These are phyloP conservation scores for Ananas comosus DNA, from an alignment of 176 grass and related monocot species.

Conservation along the genomic window DNA sequence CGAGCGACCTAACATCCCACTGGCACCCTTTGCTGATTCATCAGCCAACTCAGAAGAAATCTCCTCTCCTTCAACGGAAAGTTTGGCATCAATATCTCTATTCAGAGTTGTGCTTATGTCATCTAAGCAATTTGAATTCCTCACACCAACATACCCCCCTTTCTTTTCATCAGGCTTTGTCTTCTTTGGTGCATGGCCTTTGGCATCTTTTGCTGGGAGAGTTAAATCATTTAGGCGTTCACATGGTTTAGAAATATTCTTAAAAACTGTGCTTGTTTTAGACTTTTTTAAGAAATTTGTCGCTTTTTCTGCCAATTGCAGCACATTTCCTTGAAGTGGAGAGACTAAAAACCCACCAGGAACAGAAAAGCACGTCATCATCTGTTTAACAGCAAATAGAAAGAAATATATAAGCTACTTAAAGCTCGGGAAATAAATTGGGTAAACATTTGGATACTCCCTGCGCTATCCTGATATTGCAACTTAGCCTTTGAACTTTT, in stretches of 20 bases:
- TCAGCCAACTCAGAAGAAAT: conserved; percentile 8
- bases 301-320: conserved; percentile 32
- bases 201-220: conserved; percentile 18
- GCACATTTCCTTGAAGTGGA: conserved; percentile 36
- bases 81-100: conserved; percentile 25
- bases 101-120: conserved; percentile 16
- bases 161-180: conserved; percentile 28
- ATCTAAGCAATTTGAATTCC: conserved; percentile 22
- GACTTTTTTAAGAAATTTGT: conserved; percentile 20
- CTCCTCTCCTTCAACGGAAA: background rate
- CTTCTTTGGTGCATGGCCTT: conserved; percentile 23
- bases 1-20: conserved; percentile 12
- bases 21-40: conserved; percentile 7
- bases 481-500: too few relatives aligned
- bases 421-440: conserved; percentile 5
- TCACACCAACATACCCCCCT: conserved; percentile 5
- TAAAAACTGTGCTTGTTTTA: conserved; percentile 14
- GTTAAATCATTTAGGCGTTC: background rate
- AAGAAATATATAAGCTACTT: conserved; percentile 20
- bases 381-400: conserved; percentile 29
- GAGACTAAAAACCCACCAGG: conserved; percentile 47
- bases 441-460: background rate
- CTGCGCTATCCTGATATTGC: too few relatives aligned
- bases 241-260: conserved; percentile 11
- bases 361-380: conserved; percentile 46